Conservation (phyloP, 192 early-diverging fungal species). For the Backusella psychrophila region DNA sequence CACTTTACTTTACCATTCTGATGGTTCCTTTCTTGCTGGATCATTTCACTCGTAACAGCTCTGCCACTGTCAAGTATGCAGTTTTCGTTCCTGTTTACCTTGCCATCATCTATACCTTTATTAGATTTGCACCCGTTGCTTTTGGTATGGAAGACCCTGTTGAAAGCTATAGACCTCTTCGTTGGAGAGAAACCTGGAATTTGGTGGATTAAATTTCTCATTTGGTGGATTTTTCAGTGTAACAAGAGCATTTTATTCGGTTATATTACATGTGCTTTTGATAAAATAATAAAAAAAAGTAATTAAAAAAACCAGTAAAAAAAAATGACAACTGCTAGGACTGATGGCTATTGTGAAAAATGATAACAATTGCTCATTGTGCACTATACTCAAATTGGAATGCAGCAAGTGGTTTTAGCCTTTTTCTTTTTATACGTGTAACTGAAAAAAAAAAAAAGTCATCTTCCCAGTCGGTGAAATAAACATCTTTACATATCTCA, state of each 20-base stretch:
- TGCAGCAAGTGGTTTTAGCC: background rate
- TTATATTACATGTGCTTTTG: background rate
- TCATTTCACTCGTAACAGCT: conserved; percentile 50
- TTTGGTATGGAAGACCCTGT: conserved; percentile 80
- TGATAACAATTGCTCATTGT: background rate
- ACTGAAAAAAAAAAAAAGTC: background rate
- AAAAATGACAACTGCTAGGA: background rate
- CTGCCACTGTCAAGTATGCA: conserved; percentile 6
- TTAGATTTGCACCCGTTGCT: conserved; percentile 76
- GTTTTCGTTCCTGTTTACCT: conserved; percentile 46
- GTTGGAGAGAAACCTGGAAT: conserved; percentile 82
- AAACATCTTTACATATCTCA: background rate
- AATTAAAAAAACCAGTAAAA: background rate
- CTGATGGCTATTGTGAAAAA: background rate
- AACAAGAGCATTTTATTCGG: conserved; percentile 1
- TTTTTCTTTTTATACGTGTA: background rate
- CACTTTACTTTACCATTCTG: conserved; percentile 92
- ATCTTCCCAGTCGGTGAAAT: background rate
- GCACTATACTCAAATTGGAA: background rate
- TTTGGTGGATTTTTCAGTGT: background rate
- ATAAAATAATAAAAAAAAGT: background rate
- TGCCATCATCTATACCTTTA: conserved; percentile 52
- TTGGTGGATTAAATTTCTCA: conserved; percentile 36
- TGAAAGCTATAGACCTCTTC: conserved; percentile 48
- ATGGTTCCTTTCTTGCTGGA: conserved; percentile 75